Percentiles rank a stretch among this genome's conserved stretches.
Conservation (phyloP, 2,329 filamentous ascomycete genomes). For the Talaromyces islandicus region DNA sequence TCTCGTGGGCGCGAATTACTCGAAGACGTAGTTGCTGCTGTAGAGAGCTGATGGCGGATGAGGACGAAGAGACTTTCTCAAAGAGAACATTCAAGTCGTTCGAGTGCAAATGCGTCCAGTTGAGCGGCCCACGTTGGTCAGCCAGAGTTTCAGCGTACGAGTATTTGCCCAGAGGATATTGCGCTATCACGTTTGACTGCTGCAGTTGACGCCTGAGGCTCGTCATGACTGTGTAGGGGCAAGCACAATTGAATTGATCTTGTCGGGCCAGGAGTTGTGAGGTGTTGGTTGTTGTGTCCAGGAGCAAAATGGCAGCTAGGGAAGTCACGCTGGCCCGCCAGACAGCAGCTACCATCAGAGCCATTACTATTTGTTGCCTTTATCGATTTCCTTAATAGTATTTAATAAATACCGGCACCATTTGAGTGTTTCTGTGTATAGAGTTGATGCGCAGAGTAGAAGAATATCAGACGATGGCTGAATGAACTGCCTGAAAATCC, state of each 20-base stretch:
- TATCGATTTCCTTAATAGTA: not conserved
- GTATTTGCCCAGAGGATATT: conserved; percentile 35
- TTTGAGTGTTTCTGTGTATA: not conserved
- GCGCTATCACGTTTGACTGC: conserved; percentile 13
- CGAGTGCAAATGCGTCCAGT: conserved; percentile 39
- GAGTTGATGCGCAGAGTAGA: not conserved
- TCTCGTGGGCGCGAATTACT: conserved; percentile 26
- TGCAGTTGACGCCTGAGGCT: not conserved
- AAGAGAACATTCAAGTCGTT: conserved; percentile 31
- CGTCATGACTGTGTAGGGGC: not conserved
- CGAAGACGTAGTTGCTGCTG: conserved; percentile 25
- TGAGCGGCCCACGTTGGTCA: conserved; percentile 32
- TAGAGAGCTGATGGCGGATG: conserved; percentile 7
- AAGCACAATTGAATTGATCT: not conserved
- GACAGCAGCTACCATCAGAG: not conserved
- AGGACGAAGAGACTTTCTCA: conserved; percentile 19
- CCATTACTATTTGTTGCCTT: not conserved
- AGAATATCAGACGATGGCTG: not conserved
- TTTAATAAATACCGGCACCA: too few species aligned
- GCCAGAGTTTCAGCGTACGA: conserved; percentile 37
- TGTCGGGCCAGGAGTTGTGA: not conserved
- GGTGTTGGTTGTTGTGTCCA: not conserved
- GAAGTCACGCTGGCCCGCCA: conserved; percentile 2
- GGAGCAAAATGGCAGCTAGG: not conserved
- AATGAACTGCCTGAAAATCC: not conserved